phyloP scores from a whole-genome alignment of 805 yeast species.

The Yamadazyma paraphyllophila region DNA sequence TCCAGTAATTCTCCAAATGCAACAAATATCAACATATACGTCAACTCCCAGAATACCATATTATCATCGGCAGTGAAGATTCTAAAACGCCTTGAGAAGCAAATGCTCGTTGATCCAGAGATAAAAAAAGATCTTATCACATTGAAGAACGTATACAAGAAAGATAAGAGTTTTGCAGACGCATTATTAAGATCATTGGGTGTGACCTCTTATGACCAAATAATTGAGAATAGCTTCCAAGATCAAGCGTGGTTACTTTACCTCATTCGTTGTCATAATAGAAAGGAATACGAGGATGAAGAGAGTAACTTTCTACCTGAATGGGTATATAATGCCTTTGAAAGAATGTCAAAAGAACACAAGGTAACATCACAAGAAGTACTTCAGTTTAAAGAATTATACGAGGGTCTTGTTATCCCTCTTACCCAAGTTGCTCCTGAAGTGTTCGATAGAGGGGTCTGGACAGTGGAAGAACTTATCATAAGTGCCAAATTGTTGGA shows the following conservation, averaged over 20 bases:
- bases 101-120: constrained; percentile 32
- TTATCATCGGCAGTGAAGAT: constrained; percentile 45
- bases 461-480: constrained; percentile 49
- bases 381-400: constrained; percentile 50
- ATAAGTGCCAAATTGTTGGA: constrained; percentile 55
- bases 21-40: constrained; percentile 42
- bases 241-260: constrained; percentile 63
- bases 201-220: constrained; percentile 50
- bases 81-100: constrained; percentile 46
- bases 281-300: constrained; percentile 26
- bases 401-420: constrained; percentile 52
- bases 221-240: constrained; percentile 46
- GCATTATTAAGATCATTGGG: constrained; percentile 59
- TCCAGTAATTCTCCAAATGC: constrained; percentile 5
- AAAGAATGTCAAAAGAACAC: constrained; percentile 32
- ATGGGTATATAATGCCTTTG: constrained; percentile 47
- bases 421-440: constrained; percentile 53
- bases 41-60: constrained; percentile 47
- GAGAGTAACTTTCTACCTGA: constrained; percentile 42
- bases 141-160: constrained; percentile 56
- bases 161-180: constrained; percentile 52
- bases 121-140: constrained; percentile 48
- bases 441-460: constrained; percentile 49
- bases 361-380: constrained; percentile 53
- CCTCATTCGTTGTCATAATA: constrained; percentile 59